Conservation (phyloP, 2,329 filamentous ascomycete genomes). For the Coniochaeta pulveracea region DNA sequence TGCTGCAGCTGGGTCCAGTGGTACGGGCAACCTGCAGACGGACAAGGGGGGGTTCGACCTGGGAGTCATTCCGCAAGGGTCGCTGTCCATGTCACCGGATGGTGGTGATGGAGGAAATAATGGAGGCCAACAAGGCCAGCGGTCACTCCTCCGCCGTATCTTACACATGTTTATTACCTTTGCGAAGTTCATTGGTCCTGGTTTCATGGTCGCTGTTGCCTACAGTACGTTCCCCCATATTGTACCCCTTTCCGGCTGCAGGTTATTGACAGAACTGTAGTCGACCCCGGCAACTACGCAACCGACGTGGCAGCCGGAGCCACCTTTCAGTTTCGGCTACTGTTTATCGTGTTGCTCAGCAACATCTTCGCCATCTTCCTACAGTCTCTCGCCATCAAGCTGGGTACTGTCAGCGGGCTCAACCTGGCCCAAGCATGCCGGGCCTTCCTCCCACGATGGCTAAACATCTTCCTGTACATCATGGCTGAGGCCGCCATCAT, state of each 20-base stretch:
- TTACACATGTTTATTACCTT: slow-evolving; percentile 30
- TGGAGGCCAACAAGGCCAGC: slow-evolving; percentile 3
- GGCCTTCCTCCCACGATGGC: slow-evolving; percentile 52
- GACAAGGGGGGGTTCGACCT: not conserved
- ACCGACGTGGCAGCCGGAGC: slow-evolving; percentile 61
- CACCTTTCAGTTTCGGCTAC: slow-evolving; percentile 50
- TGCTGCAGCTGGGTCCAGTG: slow-evolving; percentile 1
- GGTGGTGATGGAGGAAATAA: slow-evolving; percentile 10
- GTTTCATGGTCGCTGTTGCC: slow-evolving; percentile 51
- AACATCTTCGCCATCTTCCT: slow-evolving; percentile 63
- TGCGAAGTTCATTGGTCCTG: slow-evolving; percentile 51
- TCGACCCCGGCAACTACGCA: slow-evolving; percentile 57
- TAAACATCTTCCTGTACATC: slow-evolving; percentile 49
- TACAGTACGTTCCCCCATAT: slow-evolving; percentile 32
- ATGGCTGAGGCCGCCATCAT: slow-evolving; percentile 59
- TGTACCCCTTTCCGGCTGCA: not conserved
- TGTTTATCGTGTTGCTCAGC: slow-evolving; percentile 58
- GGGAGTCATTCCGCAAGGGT: too few species aligned
- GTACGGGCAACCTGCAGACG: not conserved
- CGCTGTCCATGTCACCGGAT: not conserved
- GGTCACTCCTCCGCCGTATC: slow-evolving; percentile 6
- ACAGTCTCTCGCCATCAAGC: slow-evolving; percentile 56
- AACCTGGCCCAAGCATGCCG: slow-evolving; percentile 57
- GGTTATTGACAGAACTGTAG: slow-evolving; percentile 15
- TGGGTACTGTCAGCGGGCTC: slow-evolving; percentile 57